Conservation (phyloP, 108 stramenopile genomes). For the Pseudonitzschia multiseries region DNA sequence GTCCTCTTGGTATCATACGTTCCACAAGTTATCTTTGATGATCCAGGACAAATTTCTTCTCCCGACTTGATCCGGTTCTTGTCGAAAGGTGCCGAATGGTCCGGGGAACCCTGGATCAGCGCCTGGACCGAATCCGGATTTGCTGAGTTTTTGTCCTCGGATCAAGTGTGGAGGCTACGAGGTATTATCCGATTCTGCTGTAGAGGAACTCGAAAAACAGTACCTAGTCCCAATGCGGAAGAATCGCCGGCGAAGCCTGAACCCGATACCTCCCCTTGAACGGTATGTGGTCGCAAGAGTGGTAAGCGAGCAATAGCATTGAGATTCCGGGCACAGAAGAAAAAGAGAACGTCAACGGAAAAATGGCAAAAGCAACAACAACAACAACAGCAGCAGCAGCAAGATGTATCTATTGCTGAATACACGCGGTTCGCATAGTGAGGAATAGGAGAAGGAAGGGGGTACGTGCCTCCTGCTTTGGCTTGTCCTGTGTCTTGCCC, state of each 20-base stretch:
- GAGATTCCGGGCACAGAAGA: neutral
- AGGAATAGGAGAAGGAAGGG: too few relatives aligned
- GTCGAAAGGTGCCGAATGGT: neutral
- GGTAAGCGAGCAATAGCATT: neutral
- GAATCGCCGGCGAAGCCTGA: neutral
- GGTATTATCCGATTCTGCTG: neutral
- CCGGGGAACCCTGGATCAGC: neutral
- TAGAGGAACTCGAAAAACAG: neutral
- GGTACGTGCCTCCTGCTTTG: too few relatives aligned
- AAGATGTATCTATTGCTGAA: too few relatives aligned
- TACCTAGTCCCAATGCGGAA: neutral
- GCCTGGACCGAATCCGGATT: neutral
- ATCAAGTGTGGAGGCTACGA: neutral
- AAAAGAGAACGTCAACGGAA: too few relatives aligned
- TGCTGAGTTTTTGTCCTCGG: neutral
- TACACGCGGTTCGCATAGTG: too few relatives aligned
- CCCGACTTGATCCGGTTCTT: neutral
- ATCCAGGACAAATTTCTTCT: neutral
- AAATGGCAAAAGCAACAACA: too few relatives aligned
- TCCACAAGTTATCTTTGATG: neutral
- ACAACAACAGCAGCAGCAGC: too few relatives aligned
- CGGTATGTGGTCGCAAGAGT: neutral
- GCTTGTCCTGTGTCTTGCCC: too few relatives aligned
- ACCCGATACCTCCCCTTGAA: neutral
- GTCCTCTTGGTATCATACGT: slow-evolving; percentile 17